These are phyloP conservation scores for Eutrema japonicum DNA, from an alignment of 345 rosid species.

Conservation along the genomic window DNA sequence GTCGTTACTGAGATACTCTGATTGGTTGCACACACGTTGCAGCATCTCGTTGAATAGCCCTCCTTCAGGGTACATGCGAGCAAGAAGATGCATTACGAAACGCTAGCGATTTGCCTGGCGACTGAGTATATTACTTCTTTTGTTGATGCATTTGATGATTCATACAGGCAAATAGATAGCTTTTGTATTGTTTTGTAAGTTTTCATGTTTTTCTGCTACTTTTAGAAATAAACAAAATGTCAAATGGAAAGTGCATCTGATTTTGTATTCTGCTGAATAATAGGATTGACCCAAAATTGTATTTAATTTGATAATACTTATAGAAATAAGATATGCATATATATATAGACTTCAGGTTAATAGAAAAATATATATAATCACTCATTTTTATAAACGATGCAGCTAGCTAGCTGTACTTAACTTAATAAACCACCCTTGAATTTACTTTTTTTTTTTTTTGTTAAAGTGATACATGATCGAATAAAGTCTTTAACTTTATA, in stretches of 20 bases:
- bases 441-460: background rate
- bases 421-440: background rate
- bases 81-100: constrained; percentile 64
- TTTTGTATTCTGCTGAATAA: constrained; percentile 16
- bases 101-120: constrained; percentile 45
- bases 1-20: constrained; percentile 67
- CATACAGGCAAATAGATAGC: constrained; percentile 1
- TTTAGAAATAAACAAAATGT: constrained; percentile 20
- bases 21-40: constrained; percentile 68
- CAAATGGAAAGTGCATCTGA: background rate
- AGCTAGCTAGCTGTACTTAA: background rate
- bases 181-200: constrained; percentile 20
- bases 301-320: background rate
- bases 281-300: background rate
- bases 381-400: background rate
- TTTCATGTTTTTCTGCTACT: constrained; percentile 8
- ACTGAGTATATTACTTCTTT: background rate
- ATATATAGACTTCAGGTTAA: background rate
- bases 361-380: background rate
- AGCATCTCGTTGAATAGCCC: constrained; percentile 60
- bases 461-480: constrained; percentile 13
- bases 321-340: background rate
- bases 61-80: constrained; percentile 70
- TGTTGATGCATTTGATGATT: constrained; percentile 8
- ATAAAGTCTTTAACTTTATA: constrained; percentile 34